Conservation (phyloP, 1,284 basidiomycete species). For the Ustilago shanxiensis region DNA sequence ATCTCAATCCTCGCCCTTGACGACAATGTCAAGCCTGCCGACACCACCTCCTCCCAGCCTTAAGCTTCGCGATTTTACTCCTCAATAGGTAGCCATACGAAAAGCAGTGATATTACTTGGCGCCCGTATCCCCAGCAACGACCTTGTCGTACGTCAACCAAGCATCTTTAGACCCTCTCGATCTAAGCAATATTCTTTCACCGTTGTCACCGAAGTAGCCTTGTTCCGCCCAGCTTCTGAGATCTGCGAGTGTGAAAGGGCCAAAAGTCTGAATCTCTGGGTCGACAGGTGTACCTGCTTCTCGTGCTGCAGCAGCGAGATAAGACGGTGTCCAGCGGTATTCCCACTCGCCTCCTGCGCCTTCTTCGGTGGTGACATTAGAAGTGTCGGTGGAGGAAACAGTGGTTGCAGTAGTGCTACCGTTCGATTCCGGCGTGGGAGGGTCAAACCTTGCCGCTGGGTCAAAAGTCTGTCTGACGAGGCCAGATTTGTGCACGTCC, state of each 20-base stretch:
- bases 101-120: not conserved
- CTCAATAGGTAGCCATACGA: not conserved
- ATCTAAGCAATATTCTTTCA: conserved; percentile 59
- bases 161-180: conserved; percentile 24
- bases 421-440: conserved; percentile 4
- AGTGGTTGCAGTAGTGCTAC: not conserved
- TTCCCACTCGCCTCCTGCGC: conserved; percentile 43
- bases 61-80: no score
- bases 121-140: not conserved
- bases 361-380: not conserved
- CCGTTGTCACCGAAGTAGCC: conserved; percentile 65
- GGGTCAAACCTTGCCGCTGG: conserved; percentile 48
- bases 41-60: not conserved
- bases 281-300: conserved; percentile 30
- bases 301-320: conserved; percentile 53
- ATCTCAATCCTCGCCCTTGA: not conserved
- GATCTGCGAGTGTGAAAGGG: conserved; percentile 52
- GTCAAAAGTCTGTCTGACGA: conserved; percentile 65
- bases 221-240: conserved; percentile 56
- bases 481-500: conserved; percentile 56
- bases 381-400: not conserved
- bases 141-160: conserved; percentile 31
- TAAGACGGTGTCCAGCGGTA: conserved; percentile 67
- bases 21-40: not conserved
- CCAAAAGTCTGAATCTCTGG: conserved; percentile 63